Evolutionary conservation across 306 rosid genomes (phyloP), one percentile per base, ranked within the genome.

Genomic region (Rosa chinensis): DNA sequence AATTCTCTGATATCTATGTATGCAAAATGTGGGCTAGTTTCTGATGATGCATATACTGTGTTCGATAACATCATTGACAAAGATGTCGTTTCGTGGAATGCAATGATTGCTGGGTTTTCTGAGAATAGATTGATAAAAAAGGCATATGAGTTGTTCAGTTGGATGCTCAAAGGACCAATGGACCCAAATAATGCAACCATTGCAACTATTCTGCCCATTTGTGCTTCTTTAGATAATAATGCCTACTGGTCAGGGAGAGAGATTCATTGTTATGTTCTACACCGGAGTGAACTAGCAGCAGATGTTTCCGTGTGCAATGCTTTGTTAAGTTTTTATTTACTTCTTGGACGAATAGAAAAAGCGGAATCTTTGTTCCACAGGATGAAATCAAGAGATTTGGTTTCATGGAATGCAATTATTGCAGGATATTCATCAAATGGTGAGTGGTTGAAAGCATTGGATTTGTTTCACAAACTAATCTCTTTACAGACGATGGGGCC

Each of bases 81-180:
- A 79, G 98, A 94, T 84, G 93, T 89, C 55, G 89, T 94, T 79
- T 89, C 97, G 0, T 92, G 98, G 97, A 94, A 94, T 85, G 97
- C 97, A 61, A 89, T 91, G 77, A 91, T 92, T 70, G 88, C 97
- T 0, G 97, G 97, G 63, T 88, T 89, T 71, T 85, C 90, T 37
- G 97, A 89, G 77, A 94, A 94, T 55, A 85, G 75, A 11, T 85
- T 84, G 17, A 78, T 76, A 43, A 45, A 83, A 28, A 87, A 89
- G 67, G 94, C 95, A 37, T 84, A 87, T 43, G 64, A 66, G 48
- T 82, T 90, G 79, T 92, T 94, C 74, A 40, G 73, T 70, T 77
- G 44, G 76, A 92, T 94, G 98, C 77, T 84, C 73, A 85, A 87
- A 84, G 97, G 89, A 61, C 83, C 84, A 61, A 62, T 13, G 17